Base-by-base conservation (phyloP, 352 stramenopile species). In the Pythium aquatile region DNA sequence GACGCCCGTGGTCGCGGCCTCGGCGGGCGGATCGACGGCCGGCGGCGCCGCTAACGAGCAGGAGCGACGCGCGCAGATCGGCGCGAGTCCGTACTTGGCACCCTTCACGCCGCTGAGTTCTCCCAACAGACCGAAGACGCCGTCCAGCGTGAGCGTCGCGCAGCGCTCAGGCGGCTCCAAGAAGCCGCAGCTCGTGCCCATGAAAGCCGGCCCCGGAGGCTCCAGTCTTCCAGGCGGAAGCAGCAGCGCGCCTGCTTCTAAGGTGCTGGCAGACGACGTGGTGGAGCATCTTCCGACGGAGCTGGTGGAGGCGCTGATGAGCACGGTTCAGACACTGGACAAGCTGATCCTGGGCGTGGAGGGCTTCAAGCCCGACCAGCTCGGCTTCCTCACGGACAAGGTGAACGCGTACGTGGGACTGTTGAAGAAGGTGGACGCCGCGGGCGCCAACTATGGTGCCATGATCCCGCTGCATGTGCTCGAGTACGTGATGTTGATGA, bases 91-190 rank as follows among this genome's bases (percentile, higher is more conserved):
- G 29, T 91, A 87, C 55, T 26, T 91, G 32, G 73, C 79, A 24
- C 82, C 82, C 2, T 91, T 91, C 66, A 91, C 82, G 51, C 82
- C 82, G 46, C 73, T 86, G 65, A 75, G 78, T n/a, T 86, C 78
- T 11, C 79, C 82, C 1, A 80, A 69, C 52, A 62, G 67, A 5
- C 75, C 77, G 1, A 89, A 89, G 66, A 88, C 79, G 35, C 81
- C 79, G 14, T 79, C 78, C 1, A 81, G 73, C 47, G 68, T 70
- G 17, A 64, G 44, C 10, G 48, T 58, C n/a, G 51, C 63, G 46
- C 62, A 72, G 58, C 60, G 68, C 20, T 48, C 58, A 46, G 51
- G 56, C 4, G 65, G 29, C 32, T 58, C 54, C 51, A 73, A 72
- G 47, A 89, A 88, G 49, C 79, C 82, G 20, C 78, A 88, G 56